Conservation (phyloP, 768 basidiomycete species). For the Mycena filopes region DNA sequence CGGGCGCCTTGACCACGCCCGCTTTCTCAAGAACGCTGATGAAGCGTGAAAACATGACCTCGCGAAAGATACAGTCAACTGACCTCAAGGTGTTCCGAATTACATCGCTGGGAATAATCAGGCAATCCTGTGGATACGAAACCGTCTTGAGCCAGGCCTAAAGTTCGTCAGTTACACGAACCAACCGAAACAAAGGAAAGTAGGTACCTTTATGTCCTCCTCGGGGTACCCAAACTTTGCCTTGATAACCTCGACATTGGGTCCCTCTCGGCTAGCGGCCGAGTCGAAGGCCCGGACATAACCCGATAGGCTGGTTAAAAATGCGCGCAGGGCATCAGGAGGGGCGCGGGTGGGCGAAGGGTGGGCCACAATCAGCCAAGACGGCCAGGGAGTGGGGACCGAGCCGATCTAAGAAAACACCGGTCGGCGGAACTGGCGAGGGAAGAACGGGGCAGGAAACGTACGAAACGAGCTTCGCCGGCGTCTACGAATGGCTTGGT, state of each 20-base stretch:
- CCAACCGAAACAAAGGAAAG: background rate
- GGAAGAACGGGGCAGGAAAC: constrained; percentile 39
- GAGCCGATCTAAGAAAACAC: constrained; percentile 70
- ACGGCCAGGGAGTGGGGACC: constrained; percentile 95
- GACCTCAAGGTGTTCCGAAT: constrained; percentile 78
- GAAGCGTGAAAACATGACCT: constrained; percentile 3
- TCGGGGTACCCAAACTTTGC: constrained; percentile 83
- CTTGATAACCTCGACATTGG: constrained; percentile 80
- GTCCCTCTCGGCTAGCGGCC: constrained; percentile 61
- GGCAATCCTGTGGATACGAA: constrained; percentile 74
- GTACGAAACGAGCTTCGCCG: constrained; percentile 85
- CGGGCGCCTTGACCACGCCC: constrained; percentile 71
- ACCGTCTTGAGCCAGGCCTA: constrained; percentile 89
- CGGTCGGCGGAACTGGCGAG: background rate
- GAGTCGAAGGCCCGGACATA: constrained; percentile 78
- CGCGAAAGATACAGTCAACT: constrained; percentile 33
- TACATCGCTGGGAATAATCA: constrained; percentile 69
- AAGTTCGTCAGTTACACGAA: background rate
- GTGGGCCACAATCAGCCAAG: constrained; percentile 94
- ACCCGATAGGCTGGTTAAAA: constrained; percentile 70
- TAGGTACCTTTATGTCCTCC: constrained; percentile 77
- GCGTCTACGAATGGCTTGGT: constrained; percentile 79
- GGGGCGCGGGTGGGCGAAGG: constrained; percentile 68
- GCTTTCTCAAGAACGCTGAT: constrained; percentile 78
- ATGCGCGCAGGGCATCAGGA: constrained; percentile 58